phyloP scores from a whole-genome alignment of 2,329 filamentous ascomycete genomes.

The Aureobasidium sp. region DNA sequence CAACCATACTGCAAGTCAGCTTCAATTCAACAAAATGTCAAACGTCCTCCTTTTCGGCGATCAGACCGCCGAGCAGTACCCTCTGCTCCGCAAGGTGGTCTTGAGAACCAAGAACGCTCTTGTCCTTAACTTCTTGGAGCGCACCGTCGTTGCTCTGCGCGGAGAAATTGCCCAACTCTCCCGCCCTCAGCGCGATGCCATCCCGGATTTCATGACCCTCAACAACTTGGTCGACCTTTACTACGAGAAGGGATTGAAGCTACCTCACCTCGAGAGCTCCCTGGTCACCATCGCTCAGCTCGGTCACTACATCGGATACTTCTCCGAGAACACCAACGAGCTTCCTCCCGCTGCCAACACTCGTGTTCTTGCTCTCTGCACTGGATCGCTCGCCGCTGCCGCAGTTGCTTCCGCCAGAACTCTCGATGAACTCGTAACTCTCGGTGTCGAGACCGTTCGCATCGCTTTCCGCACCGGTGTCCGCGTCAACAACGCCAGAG shows the following conservation, averaged over 20 bases:
- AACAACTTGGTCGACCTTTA: constrained; percentile 59
- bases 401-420: constrained; percentile 57
- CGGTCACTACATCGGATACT: constrained; percentile 59
- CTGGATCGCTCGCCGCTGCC: constrained; percentile 60
- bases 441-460: constrained; percentile 56
- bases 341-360: constrained; percentile 41
- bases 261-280: constrained; percentile 56
- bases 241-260: constrained; percentile 48
- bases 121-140: constrained; percentile 54
- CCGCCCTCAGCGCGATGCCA: constrained; percentile 47
- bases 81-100: constrained; percentile 46
- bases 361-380: constrained; percentile 57
- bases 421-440: constrained; percentile 51
- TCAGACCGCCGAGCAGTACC: constrained; percentile 60
- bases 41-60: constrained; percentile 60
- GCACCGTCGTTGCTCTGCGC: constrained; percentile 49
- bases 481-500: constrained; percentile 34
- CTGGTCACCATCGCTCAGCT: constrained; percentile 58
- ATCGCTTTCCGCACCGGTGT: constrained; percentile 58
- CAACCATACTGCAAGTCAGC: background rate
- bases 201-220: constrained; percentile 55
- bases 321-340: constrained; percentile 46
- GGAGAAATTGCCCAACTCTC: constrained; percentile 53
- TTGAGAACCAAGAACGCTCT: constrained; percentile 47
- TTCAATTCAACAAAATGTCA: constrained; percentile 25